phyloP scores from a whole-genome alignment of 1,139 yeast genomes.

The Magnusiomyces magnusii region DNA sequence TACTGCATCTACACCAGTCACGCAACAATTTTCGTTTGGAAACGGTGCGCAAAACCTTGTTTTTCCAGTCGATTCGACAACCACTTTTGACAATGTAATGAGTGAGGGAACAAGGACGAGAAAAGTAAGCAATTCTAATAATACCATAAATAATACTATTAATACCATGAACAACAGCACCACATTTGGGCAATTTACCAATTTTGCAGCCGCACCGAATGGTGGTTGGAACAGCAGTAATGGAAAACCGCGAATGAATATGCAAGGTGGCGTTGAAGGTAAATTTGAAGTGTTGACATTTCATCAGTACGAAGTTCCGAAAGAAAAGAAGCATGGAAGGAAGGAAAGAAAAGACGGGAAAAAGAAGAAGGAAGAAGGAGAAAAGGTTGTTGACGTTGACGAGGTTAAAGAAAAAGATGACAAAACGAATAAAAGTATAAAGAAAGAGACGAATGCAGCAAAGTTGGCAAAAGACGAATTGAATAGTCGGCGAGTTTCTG shows the following conservation, averaged over 20 bases:
- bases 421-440: not conserved
- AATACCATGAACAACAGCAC: not conserved
- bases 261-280: constrained; percentile 7
- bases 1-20: not conserved
- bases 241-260: not conserved
- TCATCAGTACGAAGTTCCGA: constrained; percentile 15
- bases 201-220: not conserved
- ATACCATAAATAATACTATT: not conserved
- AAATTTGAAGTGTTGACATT: constrained; percentile 15
- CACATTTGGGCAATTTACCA: not conserved
- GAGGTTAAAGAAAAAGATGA: not conserved
- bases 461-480: not conserved
- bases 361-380: constrained; percentile 9
- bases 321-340: constrained; percentile 6
- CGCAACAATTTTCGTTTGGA: constrained; percentile 12
- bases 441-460: not conserved
- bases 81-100: not conserved
- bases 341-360: constrained; percentile 6
- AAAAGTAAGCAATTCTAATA: no score
- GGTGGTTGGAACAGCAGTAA: not conserved
- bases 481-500: constrained; percentile 9
- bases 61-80: constrained; percentile 13
- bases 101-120: not conserved
- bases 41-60: constrained; percentile 16
- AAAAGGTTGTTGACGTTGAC: constrained; percentile 6